Conservation (phyloP, 768 basidiomycete genomes). For the Naganishia antarctica region DNA sequence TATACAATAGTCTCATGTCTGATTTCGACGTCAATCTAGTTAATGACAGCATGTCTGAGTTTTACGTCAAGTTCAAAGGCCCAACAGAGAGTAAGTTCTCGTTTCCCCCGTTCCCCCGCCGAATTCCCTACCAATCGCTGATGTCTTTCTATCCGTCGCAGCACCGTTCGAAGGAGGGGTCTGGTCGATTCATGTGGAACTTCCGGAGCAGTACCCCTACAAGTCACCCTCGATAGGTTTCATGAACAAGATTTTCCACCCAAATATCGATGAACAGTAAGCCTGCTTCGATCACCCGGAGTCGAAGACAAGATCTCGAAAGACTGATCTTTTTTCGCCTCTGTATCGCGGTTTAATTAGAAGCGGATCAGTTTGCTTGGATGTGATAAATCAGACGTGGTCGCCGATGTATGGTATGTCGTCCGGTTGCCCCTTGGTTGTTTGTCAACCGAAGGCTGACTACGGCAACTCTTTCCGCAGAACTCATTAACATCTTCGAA, state of each 20-base stretch:
- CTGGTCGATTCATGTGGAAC: constrained; percentile 99
- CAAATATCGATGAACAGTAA: constrained; percentile 97
- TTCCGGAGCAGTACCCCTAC: constrained; percentile 97
- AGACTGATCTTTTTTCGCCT: no score
- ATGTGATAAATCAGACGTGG: constrained; percentile 99
- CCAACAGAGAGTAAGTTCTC: constrained; percentile 77
- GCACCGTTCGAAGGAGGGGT: constrained; percentile 96
- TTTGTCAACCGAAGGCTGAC: no score
- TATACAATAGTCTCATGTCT: constrained; percentile 74
- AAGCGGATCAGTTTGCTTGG: constrained; percentile 95
- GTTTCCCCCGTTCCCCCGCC: no score
- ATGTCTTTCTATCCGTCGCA: no score
- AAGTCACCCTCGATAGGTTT: constrained; percentile 99
- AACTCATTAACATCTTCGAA: constrained; percentile 99
- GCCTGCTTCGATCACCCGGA: no score
- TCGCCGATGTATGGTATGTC: constrained; percentile 96
- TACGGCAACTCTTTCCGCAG: constrained; percentile 52
- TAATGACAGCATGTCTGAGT: constrained; percentile 98
- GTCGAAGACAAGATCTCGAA: no score
- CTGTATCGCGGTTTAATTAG: constrained; percentile 53
- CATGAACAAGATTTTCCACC: constrained; percentile 99
- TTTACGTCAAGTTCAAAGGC: constrained; percentile 92
- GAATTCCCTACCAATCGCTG: no score
- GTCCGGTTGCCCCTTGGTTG: neutral
- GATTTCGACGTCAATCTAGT: constrained; percentile 97